phyloP scores from a whole-genome alignment of 1,139 yeast genomes.

The Kodamaea anthophila region DNA sequence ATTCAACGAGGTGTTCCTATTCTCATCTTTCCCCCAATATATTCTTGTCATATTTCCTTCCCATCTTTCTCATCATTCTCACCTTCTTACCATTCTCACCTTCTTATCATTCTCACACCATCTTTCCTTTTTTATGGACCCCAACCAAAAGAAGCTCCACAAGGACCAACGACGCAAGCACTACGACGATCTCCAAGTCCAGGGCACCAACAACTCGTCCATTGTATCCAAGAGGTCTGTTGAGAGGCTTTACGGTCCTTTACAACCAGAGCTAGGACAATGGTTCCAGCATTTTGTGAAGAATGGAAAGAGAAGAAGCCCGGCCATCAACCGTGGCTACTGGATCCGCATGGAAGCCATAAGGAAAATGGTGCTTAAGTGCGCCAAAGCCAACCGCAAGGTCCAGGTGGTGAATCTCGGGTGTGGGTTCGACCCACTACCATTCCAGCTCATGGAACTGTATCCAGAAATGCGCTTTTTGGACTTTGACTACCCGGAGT shows the following conservation, averaged over 20 bases:
- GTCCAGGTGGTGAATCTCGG: constrained; percentile 62
- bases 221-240: constrained; percentile 80
- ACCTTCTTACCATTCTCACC: not conserved
- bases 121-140: constrained; percentile 1
- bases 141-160: constrained; percentile 34
- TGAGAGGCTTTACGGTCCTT: constrained; percentile 52
- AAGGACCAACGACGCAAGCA: constrained; percentile 43
- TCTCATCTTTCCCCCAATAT: too few species aligned
- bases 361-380: constrained; percentile 43
- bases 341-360: constrained; percentile 79
- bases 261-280: constrained; percentile 31
- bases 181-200: constrained; percentile 60
- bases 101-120: not conserved
- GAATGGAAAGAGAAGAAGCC: constrained; percentile 64
- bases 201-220: constrained; percentile 79
- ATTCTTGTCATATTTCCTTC: too few species aligned
- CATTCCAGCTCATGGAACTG: constrained; percentile 48
- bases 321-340: constrained; percentile 78
- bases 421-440: constrained; percentile 77
- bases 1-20: too few species aligned
- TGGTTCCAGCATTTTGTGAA: constrained; percentile 61
- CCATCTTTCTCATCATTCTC: not conserved
- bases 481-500: constrained; percentile 73
- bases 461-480: constrained; percentile 41
- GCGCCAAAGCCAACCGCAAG: constrained; percentile 24